Evolutionary conservation across 2,329 filamentous ascomycete genomes (phyloP).

Genomic region (Tolypocladium sp.): DNA sequence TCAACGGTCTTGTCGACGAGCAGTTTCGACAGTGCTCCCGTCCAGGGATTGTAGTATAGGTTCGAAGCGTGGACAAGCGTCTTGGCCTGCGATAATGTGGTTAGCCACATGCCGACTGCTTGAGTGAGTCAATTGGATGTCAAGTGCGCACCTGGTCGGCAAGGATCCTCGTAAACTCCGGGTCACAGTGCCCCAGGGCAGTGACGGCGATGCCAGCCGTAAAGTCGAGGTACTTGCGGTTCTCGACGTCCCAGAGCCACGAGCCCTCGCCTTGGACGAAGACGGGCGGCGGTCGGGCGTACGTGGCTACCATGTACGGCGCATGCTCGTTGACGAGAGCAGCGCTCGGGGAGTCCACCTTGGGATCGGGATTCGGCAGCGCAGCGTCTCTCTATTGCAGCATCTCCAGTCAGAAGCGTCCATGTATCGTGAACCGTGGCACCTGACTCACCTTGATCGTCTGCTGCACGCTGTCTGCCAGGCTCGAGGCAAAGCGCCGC

Average conservation of each 20-base stretch:
- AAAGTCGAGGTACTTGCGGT: slow-evolving; percentile 84
- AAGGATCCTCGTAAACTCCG: slow-evolving; percentile 65
- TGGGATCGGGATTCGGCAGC: slow-evolving; percentile 61
- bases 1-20: slow-evolving; percentile 73
- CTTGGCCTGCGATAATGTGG: slow-evolving; percentile 37
- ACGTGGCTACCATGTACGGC: slow-evolving; percentile 92
- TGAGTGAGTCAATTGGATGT: not conserved
- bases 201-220: slow-evolving; percentile 96
- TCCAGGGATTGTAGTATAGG: slow-evolving; percentile 96
- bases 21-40: slow-evolving; percentile 75
- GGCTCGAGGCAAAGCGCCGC: slow-evolving; percentile 24
- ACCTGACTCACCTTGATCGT: slow-evolving; percentile 21
- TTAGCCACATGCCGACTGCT: not conserved
- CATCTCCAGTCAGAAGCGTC: not conserved
- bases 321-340: slow-evolving; percentile 66
- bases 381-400: slow-evolving; percentile 18
- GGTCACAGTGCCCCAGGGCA: slow-evolving; percentile 81
- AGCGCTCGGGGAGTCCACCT: slow-evolving; percentile 63
- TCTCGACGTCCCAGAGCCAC: slow-evolving; percentile 84
- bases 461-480: slow-evolving; percentile 22
- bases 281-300: slow-evolving; percentile 80
- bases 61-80: slow-evolving; percentile 89
- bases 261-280: slow-evolving; percentile 83
- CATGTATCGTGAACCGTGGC: not conserved
- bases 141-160: slow-evolving; percentile 56